Base-by-base conservation (phyloP, 441 rosid genomes). In the Brassica balearica region DNA sequence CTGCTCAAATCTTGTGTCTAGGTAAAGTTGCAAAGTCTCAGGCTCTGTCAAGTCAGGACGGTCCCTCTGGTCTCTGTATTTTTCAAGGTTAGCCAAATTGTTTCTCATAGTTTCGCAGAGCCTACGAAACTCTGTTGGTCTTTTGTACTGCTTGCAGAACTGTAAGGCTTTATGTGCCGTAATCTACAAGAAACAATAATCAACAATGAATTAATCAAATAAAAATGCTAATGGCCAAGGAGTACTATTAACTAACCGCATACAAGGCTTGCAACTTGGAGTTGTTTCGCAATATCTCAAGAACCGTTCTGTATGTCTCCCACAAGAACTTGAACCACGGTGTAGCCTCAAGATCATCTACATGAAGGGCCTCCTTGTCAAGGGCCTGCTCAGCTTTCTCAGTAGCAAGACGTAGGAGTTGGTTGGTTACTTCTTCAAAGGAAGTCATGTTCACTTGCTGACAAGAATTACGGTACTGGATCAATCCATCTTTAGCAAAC, bases 41-140 rank as follows among this genome's bases (percentile, higher is more conserved):
- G 53, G 15, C 53, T 46, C 53, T 46, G 53, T 46, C 53, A 46
- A 46, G 53, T 46, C 53, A 46, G 53, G 53, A 46, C 53, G 53
- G 53, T 46, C 53, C 53, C 53, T 46, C 53, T 46, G 53, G 53
- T 46, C 53, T 46, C 6, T 46, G 53, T 46, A 46, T 46, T 46
- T 46, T n/a, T 46, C 14, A 46, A 46, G 53, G 53, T 46, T 46
- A 1, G 12, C 53, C 53, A 46, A 46, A 46, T 46, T 46, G 15
- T 46, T 46, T 46, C 53, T 46, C 6, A 46, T 12, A 46, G 5
- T 46, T 46, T 46, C 53, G 15, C 53, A 46, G 1, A 46, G 15
- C 15, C 53, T 46, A 46, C 53, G 53, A 46, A 46, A 46, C 53
- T 46, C 53, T 46, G 53, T 46, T 46, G 15, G 53, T 46, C 53